These are phyloP conservation scores for Leishmania gerbilli DNA, from an alignment of 208 protist genomes.

Conservation along the genomic window DNA sequence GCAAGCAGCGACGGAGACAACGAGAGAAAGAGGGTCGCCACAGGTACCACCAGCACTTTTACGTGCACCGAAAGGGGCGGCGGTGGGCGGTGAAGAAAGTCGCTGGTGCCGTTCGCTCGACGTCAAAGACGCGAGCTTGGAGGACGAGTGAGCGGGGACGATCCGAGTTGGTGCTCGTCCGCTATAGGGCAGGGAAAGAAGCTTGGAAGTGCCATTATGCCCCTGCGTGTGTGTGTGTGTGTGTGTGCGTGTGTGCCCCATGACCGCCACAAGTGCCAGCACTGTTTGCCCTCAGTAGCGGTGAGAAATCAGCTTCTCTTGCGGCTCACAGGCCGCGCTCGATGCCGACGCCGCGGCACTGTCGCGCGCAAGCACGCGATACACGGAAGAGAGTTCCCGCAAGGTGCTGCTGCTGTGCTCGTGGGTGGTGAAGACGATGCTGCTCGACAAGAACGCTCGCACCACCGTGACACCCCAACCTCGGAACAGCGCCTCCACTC, in stretches of 20 bases:
- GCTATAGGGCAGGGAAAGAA: too few relatives aligned
- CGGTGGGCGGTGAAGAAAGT: neutral
- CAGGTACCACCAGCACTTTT: neutral
- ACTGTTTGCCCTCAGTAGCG: neutral
- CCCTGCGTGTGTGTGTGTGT: neutral
- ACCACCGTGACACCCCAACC: conserved; percentile 63
- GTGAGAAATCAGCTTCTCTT: neutral
- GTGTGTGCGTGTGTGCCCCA: neutral
- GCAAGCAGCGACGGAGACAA: neutral
- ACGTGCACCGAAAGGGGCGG: too few relatives aligned
- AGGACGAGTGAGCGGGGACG: neutral
- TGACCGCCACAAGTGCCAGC: neutral
- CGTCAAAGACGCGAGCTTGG: neutral
- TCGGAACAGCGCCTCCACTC: conserved; percentile 59
- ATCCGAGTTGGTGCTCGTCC: neutral
- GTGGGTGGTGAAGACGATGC: conserved; percentile 53
- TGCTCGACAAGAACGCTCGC: conserved; percentile 65
- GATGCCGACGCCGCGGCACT: conserved; percentile 1
- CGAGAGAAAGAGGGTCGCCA: neutral
- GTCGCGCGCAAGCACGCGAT: neutral
- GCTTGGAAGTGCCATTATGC: neutral
- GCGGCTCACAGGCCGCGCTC: neutral
- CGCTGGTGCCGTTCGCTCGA: neutral
- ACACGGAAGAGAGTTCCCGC: neutral
- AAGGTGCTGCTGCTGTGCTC: conserved; percentile 25